Base-by-base conservation (phyloP, 352 stramenopile species). In the Phytophthora gonapodyides region DNA sequence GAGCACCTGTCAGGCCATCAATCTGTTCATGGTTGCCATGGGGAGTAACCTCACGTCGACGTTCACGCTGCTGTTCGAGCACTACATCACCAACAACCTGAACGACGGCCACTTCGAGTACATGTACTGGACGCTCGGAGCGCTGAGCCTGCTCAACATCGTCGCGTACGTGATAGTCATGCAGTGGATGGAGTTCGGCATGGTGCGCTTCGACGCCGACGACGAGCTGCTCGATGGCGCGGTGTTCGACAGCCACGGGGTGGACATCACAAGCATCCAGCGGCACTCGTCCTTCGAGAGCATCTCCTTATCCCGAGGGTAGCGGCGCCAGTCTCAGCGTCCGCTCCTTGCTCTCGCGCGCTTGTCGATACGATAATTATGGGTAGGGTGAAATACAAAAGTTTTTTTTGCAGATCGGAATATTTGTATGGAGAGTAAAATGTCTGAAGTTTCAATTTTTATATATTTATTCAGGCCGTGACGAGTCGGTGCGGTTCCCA, bases 11-110 rank as follows among this genome's bases (percentile, higher is more conserved):
- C 84, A 94, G 61, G 85, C 84, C 8, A 94, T 96, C 57, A 92
- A 91, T 69, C 57, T 96, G 69, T 93, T 96, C 56, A 96, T 90
- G 83, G 75, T 94, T 50, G 79, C 83, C 47, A 96, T 96, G 82
- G 87, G 87, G 27, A 93, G 82, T 71, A 94, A 93, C 73, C 63
- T 94, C 47, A 96, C 84, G 40, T 96, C 87, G 33, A 93, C 83
- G 27, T 96, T 96, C 69, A 96, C 87, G 51, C 71, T 96, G 27
- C 67, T 93, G 1, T 96, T 96, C 63, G 80, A 91, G 27, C 57
- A 82, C 45, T 89, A 78, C 53, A 91, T 94, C 57, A 70, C 71
- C n/a, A 37, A 90, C 24, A 65, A 87, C 47, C 74, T 96, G 33
- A 92, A 96, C 58, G 52, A 90, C 27, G 84, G 84, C 37, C 72